Conservation (phyloP, 805 yeast genomes). For the Yarrowia hollandica region DNA sequence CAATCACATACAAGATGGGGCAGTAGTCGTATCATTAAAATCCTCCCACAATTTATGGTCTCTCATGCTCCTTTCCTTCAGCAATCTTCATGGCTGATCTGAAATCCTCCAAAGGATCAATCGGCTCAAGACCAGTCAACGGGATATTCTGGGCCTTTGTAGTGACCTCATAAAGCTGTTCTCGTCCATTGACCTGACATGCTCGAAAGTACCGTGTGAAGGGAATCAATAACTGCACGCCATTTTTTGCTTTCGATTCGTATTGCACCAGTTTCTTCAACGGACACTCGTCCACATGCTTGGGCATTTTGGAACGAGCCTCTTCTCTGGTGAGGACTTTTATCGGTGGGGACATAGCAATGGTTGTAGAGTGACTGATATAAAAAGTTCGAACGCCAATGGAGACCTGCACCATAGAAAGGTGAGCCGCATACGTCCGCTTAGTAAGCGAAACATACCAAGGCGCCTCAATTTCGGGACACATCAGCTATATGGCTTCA, state of each 20-base stretch:
- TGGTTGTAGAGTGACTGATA: too few relatives aligned
- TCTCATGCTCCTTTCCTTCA: not conserved
- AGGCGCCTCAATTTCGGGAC: too few relatives aligned
- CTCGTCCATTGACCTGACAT: constrained; percentile 28
- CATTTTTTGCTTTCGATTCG: constrained; percentile 33
- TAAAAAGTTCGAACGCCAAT: too few relatives aligned
- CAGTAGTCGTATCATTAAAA: too few relatives aligned
- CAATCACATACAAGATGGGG: too few relatives aligned
- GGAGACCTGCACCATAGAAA: not conserved
- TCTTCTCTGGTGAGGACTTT: constrained; percentile 9
- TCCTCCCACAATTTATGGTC: too few relatives aligned
- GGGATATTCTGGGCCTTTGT: not conserved
- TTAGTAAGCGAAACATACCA: too few relatives aligned
- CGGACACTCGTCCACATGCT: constrained; percentile 34
- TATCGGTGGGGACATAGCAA: constrained; percentile 14
- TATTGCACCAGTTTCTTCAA: constrained; percentile 37
- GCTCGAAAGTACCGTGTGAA: constrained; percentile 37
- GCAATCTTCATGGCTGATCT: constrained; percentile 7
- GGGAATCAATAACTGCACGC: constrained; percentile 32
- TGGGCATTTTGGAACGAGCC: constrained; percentile 10
- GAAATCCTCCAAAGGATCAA: constrained; percentile 3
- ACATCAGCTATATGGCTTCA: too few relatives aligned
- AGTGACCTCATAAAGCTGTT: constrained; percentile 18
- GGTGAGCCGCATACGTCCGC: not conserved
- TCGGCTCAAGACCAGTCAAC: not conserved